Base-by-base conservation (phyloP, 1,139 yeast species). In the Pichia norvegensis region DNA sequence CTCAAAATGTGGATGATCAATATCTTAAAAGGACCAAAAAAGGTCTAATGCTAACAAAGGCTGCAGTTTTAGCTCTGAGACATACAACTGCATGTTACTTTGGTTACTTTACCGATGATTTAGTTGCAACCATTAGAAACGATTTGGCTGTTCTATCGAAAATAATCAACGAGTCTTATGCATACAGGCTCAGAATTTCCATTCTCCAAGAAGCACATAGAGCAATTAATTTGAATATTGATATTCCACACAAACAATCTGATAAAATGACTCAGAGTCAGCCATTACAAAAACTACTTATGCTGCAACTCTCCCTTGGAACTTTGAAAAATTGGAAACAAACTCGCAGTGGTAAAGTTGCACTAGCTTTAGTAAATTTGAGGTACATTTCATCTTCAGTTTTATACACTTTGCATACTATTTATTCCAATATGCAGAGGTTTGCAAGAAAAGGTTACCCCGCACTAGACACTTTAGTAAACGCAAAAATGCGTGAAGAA, bases 181-280 rank as follows among this genome's bases (percentile, higher is more conserved):
- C 72, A 1, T 63, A 65, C 27, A 60, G 68, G 43, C 64, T 79
- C 22, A 60, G 73, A 9, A 67, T 71, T 27, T 65, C 74, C 0
- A 65, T 81, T 3, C 60, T 83, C 19, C 70, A 76, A 46, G 94
- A 85, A 57, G 71, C 81, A 2, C 92, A 85, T 56, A 67, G 78
- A 29, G 81, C 92, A 0, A 75, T 84, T 44, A 81, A 78, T 58
- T 79, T 84, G 61, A 79, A 81, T 33, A 69, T 85, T 45, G 87
- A 83, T 37, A 75, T 80, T 48, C 72, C 79, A 11, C 74, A 76
- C 48, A 86, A 80, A 43, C 82, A 80, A 40, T 80, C 82, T 3
- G 94, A 84, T 56, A 81, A 80, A 59, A 67, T 84, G 48, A 66
- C 85, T 41, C 81, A 82, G 22, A 81, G 79, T 55, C 92, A 87